Evolutionary conservation across 345 rosid genomes (phyloP), one percentile per base, ranked within the genome.

Genomic region (Reutealis trisperma): DNA sequence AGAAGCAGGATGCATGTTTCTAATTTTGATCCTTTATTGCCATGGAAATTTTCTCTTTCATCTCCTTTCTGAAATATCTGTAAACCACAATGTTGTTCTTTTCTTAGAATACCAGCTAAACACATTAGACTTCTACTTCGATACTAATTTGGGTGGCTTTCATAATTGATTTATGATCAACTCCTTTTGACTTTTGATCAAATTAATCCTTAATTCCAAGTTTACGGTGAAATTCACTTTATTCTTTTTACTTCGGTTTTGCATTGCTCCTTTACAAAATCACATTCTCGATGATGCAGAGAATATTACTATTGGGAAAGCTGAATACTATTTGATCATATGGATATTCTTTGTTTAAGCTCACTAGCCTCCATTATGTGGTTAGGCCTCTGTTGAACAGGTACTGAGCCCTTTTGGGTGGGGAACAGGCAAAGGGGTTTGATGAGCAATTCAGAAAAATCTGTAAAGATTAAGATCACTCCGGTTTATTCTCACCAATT

Each of bases 331-430:
- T 27, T 22, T 18, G 6, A 13, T 62, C 65, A 62, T 30, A 14
- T 41, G 51, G 32, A 12, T 16, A 25, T 8, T 30, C 41, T 66
- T 63, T 42, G 8, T 63, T 51, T 78, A 54, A 64, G n/a, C 51
- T 63, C 41, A 64, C 25, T 24, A 69, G 61, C 18, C 11, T 71
- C 18, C 44, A 61, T 52, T 27, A 16, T 57, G 6, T 71, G 4
- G 37, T 69, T 70, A 14, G 47, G 75, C 63, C 58, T 67, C 75
- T 67, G 63, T 22, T 79, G 52, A 65, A 81, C 87, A 96, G 99
- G 94, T 93, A 34, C 75, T 96, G 76, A 86, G 87, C 84, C 84
- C 94, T 96, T 81, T 85, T 95, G 82, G 85, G 78, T 78, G 94
- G 90, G 67, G 89, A 86, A 75, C 88, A 67, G 51, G 73, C 75